Evolutionary conservation across 345 rosid genomes (phyloP).

Genomic region (Sonneratia caseolaris): DNA sequence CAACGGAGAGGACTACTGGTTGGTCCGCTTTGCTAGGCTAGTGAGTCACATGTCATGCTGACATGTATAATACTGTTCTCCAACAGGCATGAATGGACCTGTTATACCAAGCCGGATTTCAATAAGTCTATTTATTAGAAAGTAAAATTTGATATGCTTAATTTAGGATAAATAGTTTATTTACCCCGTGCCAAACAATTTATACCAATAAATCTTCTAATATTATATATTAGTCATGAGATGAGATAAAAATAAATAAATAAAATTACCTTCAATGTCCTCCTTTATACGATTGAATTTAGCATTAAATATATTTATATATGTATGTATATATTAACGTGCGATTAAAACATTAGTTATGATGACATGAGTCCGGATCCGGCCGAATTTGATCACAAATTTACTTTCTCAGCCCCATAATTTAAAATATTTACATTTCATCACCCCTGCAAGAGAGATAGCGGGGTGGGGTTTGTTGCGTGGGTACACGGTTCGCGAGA

Average conservation of each 20-base stretch:
- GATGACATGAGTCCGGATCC: neutral
- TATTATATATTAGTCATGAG: neutral
- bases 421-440: too few species aligned
- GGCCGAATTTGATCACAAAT: neutral
- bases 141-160: too few species aligned
- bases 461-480: too few species aligned
- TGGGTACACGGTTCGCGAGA: too few species aligned
- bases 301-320: neutral
- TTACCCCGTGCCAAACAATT: too few species aligned
- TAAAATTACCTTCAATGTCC: neutral
- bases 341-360: neutral
- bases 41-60: neutral
- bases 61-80: too few species aligned
- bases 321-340: neutral
- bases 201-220: neutral
- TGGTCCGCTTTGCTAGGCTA: neutral
- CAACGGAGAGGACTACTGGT: neutral
- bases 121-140: too few species aligned
- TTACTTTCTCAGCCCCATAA: neutral
- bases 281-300: neutral
- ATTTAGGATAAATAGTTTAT: too few species aligned
- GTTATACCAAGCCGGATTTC: too few species aligned
- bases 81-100: too few species aligned
- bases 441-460: too few species aligned
- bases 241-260: neutral